Base-by-base conservation (phyloP, 805 yeast species). In the Danielia oregonensis region DNA sequence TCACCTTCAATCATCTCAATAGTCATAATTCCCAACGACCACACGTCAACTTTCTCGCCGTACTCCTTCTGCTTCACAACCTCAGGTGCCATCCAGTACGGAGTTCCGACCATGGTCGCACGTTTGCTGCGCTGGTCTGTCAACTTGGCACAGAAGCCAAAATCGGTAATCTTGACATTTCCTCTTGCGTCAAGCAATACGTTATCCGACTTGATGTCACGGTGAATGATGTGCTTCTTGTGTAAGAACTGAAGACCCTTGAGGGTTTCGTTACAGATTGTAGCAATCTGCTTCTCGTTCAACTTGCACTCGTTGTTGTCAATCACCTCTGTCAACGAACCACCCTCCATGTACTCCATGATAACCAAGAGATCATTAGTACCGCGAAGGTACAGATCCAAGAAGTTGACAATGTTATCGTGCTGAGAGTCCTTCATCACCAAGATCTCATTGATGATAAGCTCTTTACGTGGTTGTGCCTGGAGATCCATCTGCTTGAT, bases 321-420 rank as follows among this genome's bases (percentile, higher is more conserved):
- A 53, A 94, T 89, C 26, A 94, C 86, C 63, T 93, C 98, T 0
- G 97, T 93, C 48, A 93, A 68, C 4, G 96, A 85, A 1, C 99
- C 99, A 35, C 98, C 98, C 64, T 94, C 97, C 99, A 93, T 93
- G 58, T 80, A 94, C 61, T 93, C 99, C 99, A 93, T 93, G 21
- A 94, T 85, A n/a, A 93, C 98, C 96, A 97, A 91, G 40, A 93
- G 68, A 52, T 93, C 97, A 39, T 76, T 73, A 31, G 72, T 68
- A 4, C 87, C 86, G 35, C 88, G 73, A 43, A 91, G 64, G 53
- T 86, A 94, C 1, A 96, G 87, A 54, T 91, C 97, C 40, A 93
- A 63, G 61, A 86, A 93, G 57, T 91, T 93, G 39, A 93, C 98
- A 61, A 93, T 93, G 57, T 93, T 93, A 42, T 84, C 82, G 63